Percentiles rank a stretch among this genome's conserved stretches.
Conservation (phyloP, 139 green algal species). For the Bryopsis sp. region DNA sequence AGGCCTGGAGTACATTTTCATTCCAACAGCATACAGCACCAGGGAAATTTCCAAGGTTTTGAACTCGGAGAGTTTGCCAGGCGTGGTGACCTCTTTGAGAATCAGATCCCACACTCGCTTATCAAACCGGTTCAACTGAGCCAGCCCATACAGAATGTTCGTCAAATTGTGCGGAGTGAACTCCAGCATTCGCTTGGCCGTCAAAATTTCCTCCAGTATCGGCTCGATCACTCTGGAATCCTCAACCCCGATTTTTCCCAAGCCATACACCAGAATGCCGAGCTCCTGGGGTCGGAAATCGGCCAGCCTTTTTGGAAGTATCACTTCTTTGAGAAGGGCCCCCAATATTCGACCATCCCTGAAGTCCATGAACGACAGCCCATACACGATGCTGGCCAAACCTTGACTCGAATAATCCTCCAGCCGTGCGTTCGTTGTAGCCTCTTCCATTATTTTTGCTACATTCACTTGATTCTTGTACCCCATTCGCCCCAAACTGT, state of each 20-base stretch:
- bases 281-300: neutral
- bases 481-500: neutral
- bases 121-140: constrained; percentile 2
- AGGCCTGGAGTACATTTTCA: neutral
- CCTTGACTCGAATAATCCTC: neutral
- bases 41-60: constrained; percentile 7
- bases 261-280: neutral
- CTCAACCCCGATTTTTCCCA: constrained; percentile 6
- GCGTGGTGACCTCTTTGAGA: neutral
- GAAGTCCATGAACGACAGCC: neutral
- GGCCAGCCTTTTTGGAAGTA: neutral
- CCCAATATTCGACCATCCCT: neutral
- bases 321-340: neutral
- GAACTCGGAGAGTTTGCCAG: neutral
- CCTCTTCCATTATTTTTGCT: neutral
- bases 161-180: neutral
- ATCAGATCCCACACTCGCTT: neutral
- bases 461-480: neutral
- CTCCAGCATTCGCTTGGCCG: neutral
- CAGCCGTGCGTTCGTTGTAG: neutral
- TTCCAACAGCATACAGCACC: constrained; percentile 8
- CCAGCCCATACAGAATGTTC: constrained; percentile 11
- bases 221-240: constrained; percentile 1
- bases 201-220: neutral
- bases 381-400: neutral